Conservation (phyloP, 2,329 filamentous ascomycete genomes). For the Hypoxylon sp. region DNA sequence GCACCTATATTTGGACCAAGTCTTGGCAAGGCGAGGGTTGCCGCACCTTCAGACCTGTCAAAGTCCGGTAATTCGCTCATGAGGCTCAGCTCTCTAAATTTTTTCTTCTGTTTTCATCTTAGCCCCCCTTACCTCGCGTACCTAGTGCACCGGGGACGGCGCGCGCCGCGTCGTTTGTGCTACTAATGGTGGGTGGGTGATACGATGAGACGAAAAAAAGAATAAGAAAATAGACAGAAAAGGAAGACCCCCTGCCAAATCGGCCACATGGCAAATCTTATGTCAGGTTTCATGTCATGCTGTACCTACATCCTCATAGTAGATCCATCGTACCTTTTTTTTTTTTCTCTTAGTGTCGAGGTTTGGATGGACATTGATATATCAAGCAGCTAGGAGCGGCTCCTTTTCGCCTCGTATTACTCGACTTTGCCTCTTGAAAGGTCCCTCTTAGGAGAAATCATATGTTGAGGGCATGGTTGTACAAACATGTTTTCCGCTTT, state of each 20-base stretch:
- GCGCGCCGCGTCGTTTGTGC: neutral
- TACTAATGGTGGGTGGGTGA: neutral
- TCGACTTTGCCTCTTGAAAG: neutral
- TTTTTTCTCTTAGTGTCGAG: too few relatives aligned
- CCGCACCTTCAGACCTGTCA: slow-evolving; percentile 7
- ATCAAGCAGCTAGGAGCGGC: neutral
- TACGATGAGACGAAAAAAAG: slow-evolving; percentile 14
- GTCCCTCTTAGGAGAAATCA: slow-evolving; percentile 12
- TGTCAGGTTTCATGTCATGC: neutral
- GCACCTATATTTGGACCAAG: neutral
- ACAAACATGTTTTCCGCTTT: slow-evolving; percentile 7
- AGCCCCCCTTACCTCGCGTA: slow-evolving; percentile 6
- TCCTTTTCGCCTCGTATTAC: neutral
- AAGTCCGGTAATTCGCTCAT: slow-evolving; percentile 15
- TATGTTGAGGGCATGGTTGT: neutral
- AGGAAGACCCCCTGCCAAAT: slow-evolving; percentile 4
- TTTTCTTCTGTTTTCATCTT: neutral
- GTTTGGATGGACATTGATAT: neutral
- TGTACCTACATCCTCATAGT: too few relatives aligned
- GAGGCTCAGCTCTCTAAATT: too few relatives aligned
- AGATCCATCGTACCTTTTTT: too few relatives aligned
- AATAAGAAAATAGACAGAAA: slow-evolving; percentile 1
- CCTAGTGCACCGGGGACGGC: neutral
- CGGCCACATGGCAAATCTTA: slow-evolving; percentile 21
- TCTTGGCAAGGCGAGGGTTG: slow-evolving; percentile 20